Conservation (phyloP, 2,329 filamentous ascomycete genomes). For the Dryadomyces quercus-mongolicae region DNA sequence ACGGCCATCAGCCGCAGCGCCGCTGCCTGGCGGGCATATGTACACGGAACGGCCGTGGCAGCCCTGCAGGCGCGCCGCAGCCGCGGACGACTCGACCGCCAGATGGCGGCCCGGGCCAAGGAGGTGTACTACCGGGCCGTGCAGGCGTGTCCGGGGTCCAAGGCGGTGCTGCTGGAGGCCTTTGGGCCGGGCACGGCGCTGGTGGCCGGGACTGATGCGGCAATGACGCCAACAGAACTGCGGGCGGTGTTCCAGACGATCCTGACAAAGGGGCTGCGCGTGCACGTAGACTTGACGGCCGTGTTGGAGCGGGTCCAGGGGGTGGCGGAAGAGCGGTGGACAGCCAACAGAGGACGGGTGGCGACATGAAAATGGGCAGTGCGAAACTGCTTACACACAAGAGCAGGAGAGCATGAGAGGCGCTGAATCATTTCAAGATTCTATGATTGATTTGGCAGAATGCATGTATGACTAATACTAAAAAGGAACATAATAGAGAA, state of each 20-base stretch:
- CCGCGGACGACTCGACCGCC: constrained; percentile 3
- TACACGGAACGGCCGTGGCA: constrained; percentile 24
- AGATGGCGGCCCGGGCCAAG: constrained; percentile 20
- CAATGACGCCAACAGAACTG: constrained; percentile 35
- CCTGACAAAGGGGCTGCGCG: constrained; percentile 10
- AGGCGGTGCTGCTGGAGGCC: constrained; percentile 37
- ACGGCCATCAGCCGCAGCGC: constrained; percentile 23
- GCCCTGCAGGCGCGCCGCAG: constrained; percentile 15
- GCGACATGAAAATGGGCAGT: not conserved
- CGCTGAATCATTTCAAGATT: too few relatives aligned
- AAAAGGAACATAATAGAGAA: too few relatives aligned
- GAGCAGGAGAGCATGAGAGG: too few relatives aligned
- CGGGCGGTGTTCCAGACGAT: constrained; percentile 24
- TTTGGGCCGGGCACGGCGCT: constrained; percentile 20
- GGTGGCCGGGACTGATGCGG: constrained; percentile 22
- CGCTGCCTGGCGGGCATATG: constrained; percentile 36
- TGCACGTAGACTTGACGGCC: constrained; percentile 12
- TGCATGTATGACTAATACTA: too few relatives aligned
- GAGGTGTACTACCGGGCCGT: constrained; percentile 36
- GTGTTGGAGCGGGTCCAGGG: constrained; percentile 6
- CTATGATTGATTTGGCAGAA: too few relatives aligned
- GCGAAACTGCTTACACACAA: too few relatives aligned
- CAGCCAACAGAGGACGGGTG: not conserved
- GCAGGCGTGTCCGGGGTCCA: constrained; percentile 35
- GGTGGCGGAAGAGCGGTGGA: not conserved